phyloP scores from a whole-genome alignment of 2,329 filamentous ascomycete genomes.

The Berkeleyomyces basicola region DNA sequence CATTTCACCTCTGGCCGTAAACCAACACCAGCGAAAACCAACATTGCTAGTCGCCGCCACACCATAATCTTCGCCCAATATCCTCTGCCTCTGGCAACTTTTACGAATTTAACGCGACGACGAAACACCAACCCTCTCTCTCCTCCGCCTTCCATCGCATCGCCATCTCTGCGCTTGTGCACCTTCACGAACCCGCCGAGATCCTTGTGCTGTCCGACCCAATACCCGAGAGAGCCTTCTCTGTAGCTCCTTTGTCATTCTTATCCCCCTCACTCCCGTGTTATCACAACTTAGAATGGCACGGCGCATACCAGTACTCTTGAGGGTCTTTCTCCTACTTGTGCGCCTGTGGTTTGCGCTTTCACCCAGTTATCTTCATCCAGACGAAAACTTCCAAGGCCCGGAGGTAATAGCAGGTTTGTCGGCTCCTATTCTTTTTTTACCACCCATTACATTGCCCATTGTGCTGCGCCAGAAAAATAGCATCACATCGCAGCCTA shows the following conservation, averaged over 20 bases:
- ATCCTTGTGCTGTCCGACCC: not conserved
- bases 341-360: conserved; percentile 88
- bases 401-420: conserved; percentile 92
- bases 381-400: conserved; percentile 97
- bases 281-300: conserved; percentile 3
- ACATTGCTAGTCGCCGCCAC: not conserved
- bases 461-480: not conserved
- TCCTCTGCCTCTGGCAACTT: not conserved
- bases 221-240: not conserved
- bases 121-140: not conserved
- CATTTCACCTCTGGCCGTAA: not conserved
- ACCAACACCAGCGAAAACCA: not conserved
- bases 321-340: conserved; percentile 51
- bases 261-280: not conserved
- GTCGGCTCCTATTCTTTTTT: conserved; percentile 19
- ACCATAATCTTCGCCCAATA: not conserved
- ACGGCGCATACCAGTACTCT: conserved; percentile 5
- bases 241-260: not conserved
- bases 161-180: no score
- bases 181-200: not conserved
- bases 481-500: not conserved
- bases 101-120: not conserved
- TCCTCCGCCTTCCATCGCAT: no score
- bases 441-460: not conserved
- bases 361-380: conserved; percentile 90